phyloP scores from a whole-genome alignment of 2,329 filamentous ascomycete genomes.

The Cyphellophora attinorum region DNA sequence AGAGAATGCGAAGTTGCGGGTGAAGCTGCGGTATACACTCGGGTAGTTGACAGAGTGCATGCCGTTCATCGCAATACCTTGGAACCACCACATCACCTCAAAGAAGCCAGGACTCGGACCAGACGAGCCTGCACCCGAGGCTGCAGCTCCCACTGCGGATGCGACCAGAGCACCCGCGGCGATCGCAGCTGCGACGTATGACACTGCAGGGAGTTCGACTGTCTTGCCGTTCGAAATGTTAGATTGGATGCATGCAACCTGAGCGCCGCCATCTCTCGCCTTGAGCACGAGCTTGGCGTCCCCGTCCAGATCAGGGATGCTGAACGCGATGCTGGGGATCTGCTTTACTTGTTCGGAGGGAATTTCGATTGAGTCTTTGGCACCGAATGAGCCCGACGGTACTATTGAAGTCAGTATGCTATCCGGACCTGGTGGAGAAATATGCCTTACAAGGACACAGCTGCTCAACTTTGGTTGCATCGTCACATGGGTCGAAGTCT shows the following conservation, averaged over 20 bases:
- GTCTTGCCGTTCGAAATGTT: conserved; percentile 82
- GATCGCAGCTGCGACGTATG: conserved; percentile 74
- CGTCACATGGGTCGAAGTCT: conserved; percentile 72
- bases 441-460: conserved; percentile 65
- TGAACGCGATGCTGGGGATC: conserved; percentile 84
- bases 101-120: conserved; percentile 73
- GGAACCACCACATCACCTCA: conserved; percentile 82
- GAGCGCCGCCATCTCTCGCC: conserved; percentile 46
- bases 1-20: conserved; percentile 89
- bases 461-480: conserved; percentile 54
- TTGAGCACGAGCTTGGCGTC: conserved; percentile 69
- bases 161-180: conserved; percentile 73
- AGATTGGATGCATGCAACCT: conserved; percentile 75
- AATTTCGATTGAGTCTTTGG: conserved; percentile 62
- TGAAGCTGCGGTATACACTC: conserved; percentile 75
- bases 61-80: conserved; percentile 87
- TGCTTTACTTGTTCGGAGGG: conserved; percentile 59
- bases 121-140: conserved; percentile 51
- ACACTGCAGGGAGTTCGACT: conserved; percentile 61
- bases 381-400: conserved; percentile 63
- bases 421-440: neutral
- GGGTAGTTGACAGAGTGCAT: conserved; percentile 92
- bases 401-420: conserved; percentile 40
- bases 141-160: conserved; percentile 61
- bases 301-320: conserved; percentile 81